Conservation (phyloP, 1,284 basidiomycete species). For the Inonotus obliquus region DNA sequence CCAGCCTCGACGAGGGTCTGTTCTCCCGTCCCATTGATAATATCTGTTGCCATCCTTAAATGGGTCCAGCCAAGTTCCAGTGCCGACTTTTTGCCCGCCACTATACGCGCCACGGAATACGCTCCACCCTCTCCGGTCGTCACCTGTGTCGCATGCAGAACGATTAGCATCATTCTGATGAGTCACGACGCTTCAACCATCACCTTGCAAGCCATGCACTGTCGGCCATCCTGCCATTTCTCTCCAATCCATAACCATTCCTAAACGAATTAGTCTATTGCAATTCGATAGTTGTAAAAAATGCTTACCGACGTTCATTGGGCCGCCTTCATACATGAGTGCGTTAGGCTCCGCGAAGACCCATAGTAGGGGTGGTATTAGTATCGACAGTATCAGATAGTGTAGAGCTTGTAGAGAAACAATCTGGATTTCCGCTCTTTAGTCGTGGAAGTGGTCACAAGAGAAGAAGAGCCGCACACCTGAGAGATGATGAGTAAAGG, state of each 20-base stretch:
- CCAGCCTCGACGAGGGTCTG: slow-evolving; percentile 82
- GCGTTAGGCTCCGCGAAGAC: slow-evolving; percentile 71
- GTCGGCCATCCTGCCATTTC: slow-evolving; percentile 86
- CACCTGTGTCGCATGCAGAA: slow-evolving; percentile 23
- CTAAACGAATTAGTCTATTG: slow-evolving; percentile 30
- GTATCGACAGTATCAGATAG: slow-evolving; percentile 81
- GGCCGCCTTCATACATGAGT: slow-evolving; percentile 82
- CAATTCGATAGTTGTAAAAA: background rate
- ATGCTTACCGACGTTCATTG: slow-evolving; percentile 68
- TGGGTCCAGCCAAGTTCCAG: slow-evolving; percentile 42
- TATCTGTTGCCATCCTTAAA: slow-evolving; percentile 17
- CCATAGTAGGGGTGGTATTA: slow-evolving; percentile 78
- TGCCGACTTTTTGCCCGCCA: slow-evolving; percentile 64
- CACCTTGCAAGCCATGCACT: slow-evolving; percentile 53
- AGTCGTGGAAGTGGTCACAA: background rate
- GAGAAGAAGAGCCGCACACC: slow-evolving; percentile 30
- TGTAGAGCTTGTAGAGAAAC: slow-evolving; percentile 89
- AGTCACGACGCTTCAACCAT: background rate
- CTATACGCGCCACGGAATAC: slow-evolving; percentile 71
- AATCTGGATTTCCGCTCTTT: slow-evolving; percentile 53
- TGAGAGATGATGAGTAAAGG: slow-evolving; percentile 72
- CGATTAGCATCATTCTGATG: background rate
- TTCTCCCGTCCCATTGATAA: slow-evolving; percentile 46
- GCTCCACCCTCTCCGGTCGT: slow-evolving; percentile 50
- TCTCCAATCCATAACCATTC: slow-evolving; percentile 96